Percentiles rank a stretch among this genome's conserved stretches.
Evolutionary conservation across 2,329 filamentous ascomycete species (phyloP).

Genomic region (Macrophomina tecta): DNA sequence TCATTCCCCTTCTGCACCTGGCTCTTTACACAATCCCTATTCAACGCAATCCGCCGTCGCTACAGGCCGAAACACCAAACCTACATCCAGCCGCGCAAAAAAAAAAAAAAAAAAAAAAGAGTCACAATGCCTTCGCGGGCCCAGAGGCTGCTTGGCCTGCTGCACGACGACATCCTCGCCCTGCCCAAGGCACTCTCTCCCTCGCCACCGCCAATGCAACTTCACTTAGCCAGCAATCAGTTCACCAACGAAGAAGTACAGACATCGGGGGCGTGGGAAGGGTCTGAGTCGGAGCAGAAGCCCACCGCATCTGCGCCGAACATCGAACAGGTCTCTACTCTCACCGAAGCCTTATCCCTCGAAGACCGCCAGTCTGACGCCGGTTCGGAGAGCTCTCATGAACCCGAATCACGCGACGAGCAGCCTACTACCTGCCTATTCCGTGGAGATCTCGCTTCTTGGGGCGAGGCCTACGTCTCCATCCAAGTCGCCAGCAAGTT

Average conservation of each 20-base stretch:
- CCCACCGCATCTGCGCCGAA: not conserved
- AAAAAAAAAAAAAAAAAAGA: not conserved
- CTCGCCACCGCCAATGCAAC: not conserved
- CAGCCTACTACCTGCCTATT: not conserved
- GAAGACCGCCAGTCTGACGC: not conserved
- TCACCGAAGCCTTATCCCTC: conserved; percentile 3
- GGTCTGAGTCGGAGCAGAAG: not conserved
- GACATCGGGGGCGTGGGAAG: not conserved
- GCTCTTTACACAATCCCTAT: too few species aligned
- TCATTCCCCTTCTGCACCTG: too few species aligned
- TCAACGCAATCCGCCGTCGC: too few species aligned
- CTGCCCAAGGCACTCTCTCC: not conserved
- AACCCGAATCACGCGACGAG: not conserved
- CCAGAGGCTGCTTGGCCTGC: conserved; percentile 14
- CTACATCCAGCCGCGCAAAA: not conserved
- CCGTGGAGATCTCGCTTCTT: conserved; percentile 15
- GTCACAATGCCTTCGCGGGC: conserved; percentile 1
- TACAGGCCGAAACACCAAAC: too few species aligned
- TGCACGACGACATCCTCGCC: conserved; percentile 15
- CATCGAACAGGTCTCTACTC: conserved; percentile 1
- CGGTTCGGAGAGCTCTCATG: conserved; percentile 13
- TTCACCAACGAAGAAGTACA: not conserved
- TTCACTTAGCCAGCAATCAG: not conserved
- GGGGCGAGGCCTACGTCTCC: conserved; percentile 42
- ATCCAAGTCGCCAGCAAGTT: conserved; percentile 61